Base-by-base conservation (phyloP, 2,329 filamentous ascomycete genomes). In the Aspergillus pseudotamarii region DNA sequence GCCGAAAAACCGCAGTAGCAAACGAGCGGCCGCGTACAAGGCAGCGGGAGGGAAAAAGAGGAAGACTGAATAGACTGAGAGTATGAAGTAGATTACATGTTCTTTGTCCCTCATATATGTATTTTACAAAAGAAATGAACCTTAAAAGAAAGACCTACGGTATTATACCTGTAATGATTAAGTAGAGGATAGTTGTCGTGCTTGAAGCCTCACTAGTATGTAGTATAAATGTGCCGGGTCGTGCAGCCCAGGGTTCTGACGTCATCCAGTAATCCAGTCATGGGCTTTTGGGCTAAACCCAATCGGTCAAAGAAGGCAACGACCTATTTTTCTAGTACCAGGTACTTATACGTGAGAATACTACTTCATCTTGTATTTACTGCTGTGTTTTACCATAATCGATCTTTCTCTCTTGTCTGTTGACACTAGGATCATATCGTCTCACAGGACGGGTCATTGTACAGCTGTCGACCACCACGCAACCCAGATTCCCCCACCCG, bases 21-120 rank as follows among this genome's bases (percentile, higher is more conserved):
- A 76, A 68, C 76, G 80, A 58, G 80, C 78, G 55, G 80, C 79
- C 8, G 76, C 78, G 19, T 82, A 78, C 69, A 76, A 73, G 66
- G 78, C 77, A 60, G 71, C 75, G 9, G 77, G 77, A 61, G 75
- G 74, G 16, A 74, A 73, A 62, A 72, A 69, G 61, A 61, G 60
- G 9, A 64, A 67, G 50, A 64, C 51, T 10, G 51, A n/a, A 26
- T 55, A 55, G 14, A 9, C 36, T 32, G 48, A 32, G 48, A 54
- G 26, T 69, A 66, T 53, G 21, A 19, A 54, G 53, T 41, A 41
- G 38, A 41, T 38, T 38, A 38, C 36, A 38, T 38, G 26, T 19
- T 34, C 23, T n/a, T n/a, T 36, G n/a, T 43, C 28, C 54, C 34
- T 48, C 46, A 41, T 58, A 46, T 28, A 58, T 61, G 36, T 58